phyloP scores from a whole-genome alignment of 805 yeast genomes.

The Wickerhamiella siamensis region DNA sequence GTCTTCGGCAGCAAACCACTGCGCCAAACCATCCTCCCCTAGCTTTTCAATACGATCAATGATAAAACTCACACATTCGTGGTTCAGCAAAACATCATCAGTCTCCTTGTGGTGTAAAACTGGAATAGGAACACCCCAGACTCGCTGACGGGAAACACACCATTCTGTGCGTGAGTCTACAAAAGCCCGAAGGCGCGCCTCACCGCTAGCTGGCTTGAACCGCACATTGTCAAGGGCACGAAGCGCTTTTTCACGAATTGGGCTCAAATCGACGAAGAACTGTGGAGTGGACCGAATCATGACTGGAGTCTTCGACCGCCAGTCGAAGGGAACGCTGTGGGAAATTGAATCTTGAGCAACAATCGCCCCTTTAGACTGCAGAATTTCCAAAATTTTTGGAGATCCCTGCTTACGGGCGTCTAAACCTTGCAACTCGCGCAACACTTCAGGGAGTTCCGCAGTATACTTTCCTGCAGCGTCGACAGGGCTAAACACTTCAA shows the following conservation, averaged over 20 bases:
- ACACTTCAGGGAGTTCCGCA: constrained; percentile 34
- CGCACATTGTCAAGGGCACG: constrained; percentile 45
- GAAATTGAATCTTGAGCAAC: constrained; percentile 35
- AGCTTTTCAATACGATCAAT: constrained; percentile 38
- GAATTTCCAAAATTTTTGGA: constrained; percentile 29
- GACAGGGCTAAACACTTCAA: constrained; percentile 62
- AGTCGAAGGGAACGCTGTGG: constrained; percentile 92
- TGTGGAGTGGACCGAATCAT: constrained; percentile 91
- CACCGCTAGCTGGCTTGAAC: constrained; percentile 64
- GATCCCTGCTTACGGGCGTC: constrained; percentile 53
- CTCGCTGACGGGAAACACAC: constrained; percentile 94
- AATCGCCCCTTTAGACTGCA: constrained; percentile 34
- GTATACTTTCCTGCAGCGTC: constrained; percentile 60
- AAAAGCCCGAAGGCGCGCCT: constrained; percentile 56
- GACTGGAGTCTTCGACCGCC: constrained; percentile 95
- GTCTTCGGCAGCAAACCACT: constrained; percentile 53
- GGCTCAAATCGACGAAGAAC: constrained; percentile 83
- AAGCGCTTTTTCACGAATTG: constrained; percentile 49
- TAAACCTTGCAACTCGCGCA: constrained; percentile 36
- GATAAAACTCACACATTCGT: constrained; percentile 40
- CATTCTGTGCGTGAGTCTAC: constrained; percentile 73
- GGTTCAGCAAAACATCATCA: constrained; percentile 49
- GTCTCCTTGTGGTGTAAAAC: constrained; percentile 50
- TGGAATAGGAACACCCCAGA: constrained; percentile 98
- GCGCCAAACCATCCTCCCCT: constrained; percentile 33